Conservation (phyloP, 345 rosid species). For the Viola odorata region DNA sequence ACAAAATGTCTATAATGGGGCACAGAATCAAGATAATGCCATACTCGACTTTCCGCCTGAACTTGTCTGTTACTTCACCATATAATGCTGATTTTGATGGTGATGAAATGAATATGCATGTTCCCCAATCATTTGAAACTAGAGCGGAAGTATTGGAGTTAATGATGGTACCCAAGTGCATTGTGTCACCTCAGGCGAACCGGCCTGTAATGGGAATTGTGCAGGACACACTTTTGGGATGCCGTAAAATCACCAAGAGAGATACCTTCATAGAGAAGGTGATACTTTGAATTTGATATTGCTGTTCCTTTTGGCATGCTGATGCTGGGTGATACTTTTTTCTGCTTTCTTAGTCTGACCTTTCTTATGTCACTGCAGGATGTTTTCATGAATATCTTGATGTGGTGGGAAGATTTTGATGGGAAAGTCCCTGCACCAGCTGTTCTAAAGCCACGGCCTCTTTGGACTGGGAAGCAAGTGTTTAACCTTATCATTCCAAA, state of each 20-base stretch:
- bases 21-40: constrained; percentile 97
- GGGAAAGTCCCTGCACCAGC: constrained; percentile 97
- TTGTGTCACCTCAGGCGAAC: constrained; percentile 93
- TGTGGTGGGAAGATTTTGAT: constrained; percentile 99
- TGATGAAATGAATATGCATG: constrained; percentile 99
- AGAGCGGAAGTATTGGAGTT: constrained; percentile 95
- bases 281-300: constrained; percentile 7
- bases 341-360: background rate
- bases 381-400: constrained; percentile 91
- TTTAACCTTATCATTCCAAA: constrained; percentile 95
- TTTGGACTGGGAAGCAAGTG: constrained; percentile 98
- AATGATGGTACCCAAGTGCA: constrained; percentile 99
- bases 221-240: constrained; percentile 93
- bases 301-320: background rate
- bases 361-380: constrained; percentile 42
- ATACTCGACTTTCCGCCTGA: constrained; percentile 87
- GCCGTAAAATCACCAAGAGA: constrained; percentile 96
- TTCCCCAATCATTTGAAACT: constrained; percentile 93
- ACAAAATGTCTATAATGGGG: constrained; percentile 98
- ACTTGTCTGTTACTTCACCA: constrained; percentile 92
- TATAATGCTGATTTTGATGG: constrained; percentile 99
- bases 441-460: constrained; percentile 89
- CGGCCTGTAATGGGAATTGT: constrained; percentile 99
- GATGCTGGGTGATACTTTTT: no score
- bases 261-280: constrained; percentile 99